Evolutionary conservation across 164 flowering plant species (phyloP), one percentile per base, ranked within the genome.

Genomic region (Platanus orientalis): DNA sequence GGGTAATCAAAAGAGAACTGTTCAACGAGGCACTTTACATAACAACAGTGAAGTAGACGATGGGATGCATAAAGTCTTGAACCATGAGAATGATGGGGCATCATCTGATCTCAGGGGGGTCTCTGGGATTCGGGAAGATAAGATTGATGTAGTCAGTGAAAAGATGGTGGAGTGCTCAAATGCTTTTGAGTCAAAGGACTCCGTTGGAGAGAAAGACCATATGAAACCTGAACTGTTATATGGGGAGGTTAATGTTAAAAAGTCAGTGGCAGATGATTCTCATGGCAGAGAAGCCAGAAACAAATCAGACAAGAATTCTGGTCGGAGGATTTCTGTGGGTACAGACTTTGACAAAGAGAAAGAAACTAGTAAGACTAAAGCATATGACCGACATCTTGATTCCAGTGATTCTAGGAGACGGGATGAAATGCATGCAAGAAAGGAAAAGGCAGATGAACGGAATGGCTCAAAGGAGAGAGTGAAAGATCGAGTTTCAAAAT

Each of bases 401-500:
- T 62, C 65, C 55, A 42, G 42, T 48, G 67, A 65, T 57, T 68
- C 50, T 69, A 59, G 71, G 68, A 79, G 74, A 56, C 65, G 70
- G 29, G 91, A 82, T 57, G 83, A 77, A 40, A 80, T 68, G 50
- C 73, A 70, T 70, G 57, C 20, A 39, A 67, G 62, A 61, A 81
- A 76, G 70, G 86, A 78, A 24, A 83, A 69, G 65, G 45, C 24
- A 30, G 80, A 81, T 59, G 80, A 77, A 23, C 70, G 57, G 58
- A 76, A 78, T 78, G 76, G 75, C 54, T 76, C 70, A 16, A 83
- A 78, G 72, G 94, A 82, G 40, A 86, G 47, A 72, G 55, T 5
- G 32, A 85, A 73, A 69, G 87, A 77, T 60, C 70, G 57, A 44
- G 76, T 67, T 34, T 51, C 50, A 42, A 79, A 67, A 69, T 24